Base-by-base conservation (phyloP, 768 basidiomycete species). In the Mycena belliarum region DNA sequence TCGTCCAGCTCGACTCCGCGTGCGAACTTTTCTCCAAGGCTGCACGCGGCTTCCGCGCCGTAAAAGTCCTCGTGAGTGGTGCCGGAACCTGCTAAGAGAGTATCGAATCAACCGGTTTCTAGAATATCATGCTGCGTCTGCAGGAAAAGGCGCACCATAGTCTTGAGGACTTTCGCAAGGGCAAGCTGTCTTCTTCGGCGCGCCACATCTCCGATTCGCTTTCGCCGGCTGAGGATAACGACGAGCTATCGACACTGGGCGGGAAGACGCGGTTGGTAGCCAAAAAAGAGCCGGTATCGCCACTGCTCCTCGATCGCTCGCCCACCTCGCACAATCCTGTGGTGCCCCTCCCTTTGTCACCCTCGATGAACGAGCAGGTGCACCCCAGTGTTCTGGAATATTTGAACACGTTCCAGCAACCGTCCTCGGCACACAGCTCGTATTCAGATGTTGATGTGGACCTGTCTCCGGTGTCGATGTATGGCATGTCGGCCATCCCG, bases 21-120 rank as follows among this genome's bases (percentile, higher is more conserved):
- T 89, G 87, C 63, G 84, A 88, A 54, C 77, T 89, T 28, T 89
- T 89, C 64, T 76, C 84, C n/a, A 86, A 85, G 67, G 82, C 86
- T 20, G 87, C 87, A 11, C 77, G 73, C 20, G 84, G 83, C 20
- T 89, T 89, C 69, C 78, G 79, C 54, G 87, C 87, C 0, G 76
- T 77, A 49, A 79, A 85, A 63, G 87, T 89, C 50, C 70, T 88
- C 73, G 87, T 88, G 67, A 70, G 79, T 66, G 3, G 25, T 24
- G 41, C 21, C 24, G 21, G 20, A n/a, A 35, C 57, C 37, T 32
- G 49, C 41, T 15, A 20, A 33, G 20, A 43, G 15, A 16, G 32
- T 40, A 49, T 21, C 20, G 10, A 18, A 45, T 45, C 49, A 40
- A 42, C 41, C 56, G 47, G 6, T 32, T 35, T 49, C 41, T 63